Base-by-base conservation (phyloP, 768 basidiomycete genomes). In the Mycena albidolilacea region DNA sequence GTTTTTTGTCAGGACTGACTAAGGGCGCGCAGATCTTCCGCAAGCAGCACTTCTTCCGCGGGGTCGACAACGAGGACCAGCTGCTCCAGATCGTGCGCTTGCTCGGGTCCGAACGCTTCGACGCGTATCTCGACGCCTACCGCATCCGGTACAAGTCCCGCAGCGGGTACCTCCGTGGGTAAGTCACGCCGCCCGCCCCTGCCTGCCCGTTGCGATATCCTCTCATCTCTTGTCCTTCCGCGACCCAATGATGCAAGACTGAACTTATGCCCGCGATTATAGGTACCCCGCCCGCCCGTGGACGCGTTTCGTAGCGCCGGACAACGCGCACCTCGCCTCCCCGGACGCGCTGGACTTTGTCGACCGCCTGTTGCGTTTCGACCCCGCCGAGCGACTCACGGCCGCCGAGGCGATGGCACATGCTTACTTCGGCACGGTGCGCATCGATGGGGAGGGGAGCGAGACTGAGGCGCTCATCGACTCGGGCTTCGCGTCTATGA, bases 321-420 rank as follows among this genome's bases (percentile, higher is more conserved):
- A 97, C 80, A 98, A 97, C 80, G 96, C 97, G 82, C 91, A 95
- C 71, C 97, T 95, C 82, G 96, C 98, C 78, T 94, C 95, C 17
- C 97, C 95, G 79, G 97, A 98, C 79, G 97, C 96, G 37, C 93
- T 98, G 78, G 97, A 97, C 84, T 92, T 98, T 78, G 84, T 99
- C 71, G 97, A 98, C 84, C 96, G 97, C 83, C 88, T 99, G 43
- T 88, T 98, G 79, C 92, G 96, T 60, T 99, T 98, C 82, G 97
- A 99, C 80, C 97, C 98, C 79, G 96, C 97, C 85, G 97, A 97
- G 80, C 92, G 97, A 60, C 86, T 97, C 70, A 99, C 97, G 6
- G 97, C 97, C 65, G 90, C 91, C 72, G 97, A 99, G 82, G 95
- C 96, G 5, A 95, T 97, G 80, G 87, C 86, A 35, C 96, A 97